Conservation (phyloP, 2,329 filamentous ascomycete species). For the Ascochyta pisi region DNA sequence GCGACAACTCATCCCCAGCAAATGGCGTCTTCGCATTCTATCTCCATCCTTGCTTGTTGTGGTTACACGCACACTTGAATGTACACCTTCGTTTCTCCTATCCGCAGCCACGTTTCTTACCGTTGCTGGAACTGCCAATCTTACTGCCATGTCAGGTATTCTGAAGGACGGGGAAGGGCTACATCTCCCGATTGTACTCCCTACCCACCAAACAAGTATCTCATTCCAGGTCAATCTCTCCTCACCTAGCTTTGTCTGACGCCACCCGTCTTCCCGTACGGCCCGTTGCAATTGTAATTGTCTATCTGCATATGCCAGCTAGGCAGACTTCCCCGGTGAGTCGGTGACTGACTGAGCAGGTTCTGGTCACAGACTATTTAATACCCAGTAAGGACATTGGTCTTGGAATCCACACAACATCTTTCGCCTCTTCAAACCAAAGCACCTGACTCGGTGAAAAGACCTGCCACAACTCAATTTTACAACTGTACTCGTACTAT, state of each 20-base stretch:
- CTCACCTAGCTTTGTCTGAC: slow-evolving; percentile 33
- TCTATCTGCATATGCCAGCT: slow-evolving; percentile 35
- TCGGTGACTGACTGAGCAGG: slow-evolving; percentile 27
- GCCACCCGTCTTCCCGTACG: slow-evolving; percentile 45
- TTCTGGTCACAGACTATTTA: slow-evolving; percentile 36
- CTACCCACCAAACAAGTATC: slow-evolving; percentile 26
- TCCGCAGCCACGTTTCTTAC: slow-evolving; percentile 40
- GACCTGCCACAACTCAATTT: background rate
- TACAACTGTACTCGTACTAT: background rate
- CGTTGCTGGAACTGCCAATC: slow-evolving; percentile 28
- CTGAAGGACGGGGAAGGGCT: slow-evolving; percentile 22
- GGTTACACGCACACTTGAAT: slow-evolving; percentile 26
- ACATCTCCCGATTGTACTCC: slow-evolving; percentile 28
- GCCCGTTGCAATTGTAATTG: slow-evolving; percentile 42
- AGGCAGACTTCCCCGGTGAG: slow-evolving; percentile 29
- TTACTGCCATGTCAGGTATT: slow-evolving; percentile 21
- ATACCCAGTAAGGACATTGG: slow-evolving; percentile 29
- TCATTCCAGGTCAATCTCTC: slow-evolving; percentile 37
- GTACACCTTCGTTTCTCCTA: slow-evolving; percentile 21
- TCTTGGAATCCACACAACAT: slow-evolving; percentile 5
- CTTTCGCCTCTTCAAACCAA: slow-evolving; percentile 1
- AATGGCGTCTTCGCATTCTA: slow-evolving; percentile 12
- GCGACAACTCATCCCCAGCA: slow-evolving; percentile 25
- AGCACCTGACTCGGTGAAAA: background rate
- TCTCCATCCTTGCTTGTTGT: slow-evolving; percentile 25